Percentiles rank a stretch among this genome's conserved stretches.
phyloP scores from a whole-genome alignment of 768 basidiomycete genomes.

The Kwoniella europaea region DNA sequence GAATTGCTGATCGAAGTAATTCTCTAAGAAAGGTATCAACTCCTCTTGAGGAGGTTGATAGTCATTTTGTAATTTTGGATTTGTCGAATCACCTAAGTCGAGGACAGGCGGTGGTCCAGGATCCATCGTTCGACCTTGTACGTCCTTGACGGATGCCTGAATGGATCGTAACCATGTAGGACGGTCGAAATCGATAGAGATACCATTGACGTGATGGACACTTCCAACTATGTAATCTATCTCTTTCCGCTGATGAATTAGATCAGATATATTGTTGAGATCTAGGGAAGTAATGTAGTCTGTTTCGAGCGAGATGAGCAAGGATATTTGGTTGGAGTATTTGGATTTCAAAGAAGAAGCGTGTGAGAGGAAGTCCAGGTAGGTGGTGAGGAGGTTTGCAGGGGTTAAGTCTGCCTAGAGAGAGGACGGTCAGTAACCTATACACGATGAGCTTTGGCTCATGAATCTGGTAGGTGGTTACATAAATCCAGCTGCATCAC shows the following conservation, averaged over 20 bases:
- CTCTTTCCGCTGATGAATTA: slow-evolving; percentile 63
- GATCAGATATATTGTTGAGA: slow-evolving; percentile 65
- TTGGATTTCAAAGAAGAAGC: slow-evolving; percentile 73
- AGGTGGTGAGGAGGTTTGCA: slow-evolving; percentile 67
- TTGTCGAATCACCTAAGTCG: slow-evolving; percentile 9
- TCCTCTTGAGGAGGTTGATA: slow-evolving; percentile 14
- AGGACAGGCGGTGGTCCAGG: slow-evolving; percentile 19
- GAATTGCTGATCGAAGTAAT: slow-evolving; percentile 87
- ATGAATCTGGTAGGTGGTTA: too few species aligned
- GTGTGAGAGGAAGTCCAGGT: slow-evolving; percentile 74
- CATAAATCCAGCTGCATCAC: slow-evolving; percentile 22
- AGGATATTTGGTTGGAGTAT: slow-evolving; percentile 70
- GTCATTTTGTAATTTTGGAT: slow-evolving; percentile 56
- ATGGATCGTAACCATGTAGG: slow-evolving; percentile 65
- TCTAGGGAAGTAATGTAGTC: slow-evolving; percentile 79
- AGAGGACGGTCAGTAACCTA: neutral
- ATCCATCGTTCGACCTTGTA: slow-evolving; percentile 26
- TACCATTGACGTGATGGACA: slow-evolving; percentile 83
- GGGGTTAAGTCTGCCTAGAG: slow-evolving; percentile 66
- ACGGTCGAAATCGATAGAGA: slow-evolving; percentile 91
- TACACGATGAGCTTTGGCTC: too few species aligned
- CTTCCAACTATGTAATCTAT: slow-evolving; percentile 92
- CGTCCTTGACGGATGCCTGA: neutral
- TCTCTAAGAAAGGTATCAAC: slow-evolving; percentile 48
- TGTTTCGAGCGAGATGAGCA: slow-evolving; percentile 90